A percentile compares a stretch with the other conserved stretches of the same genome.
Evolutionary conservation across 164 flowering plant species (phyloP).

Genomic region (Tetracentron sinense): DNA sequence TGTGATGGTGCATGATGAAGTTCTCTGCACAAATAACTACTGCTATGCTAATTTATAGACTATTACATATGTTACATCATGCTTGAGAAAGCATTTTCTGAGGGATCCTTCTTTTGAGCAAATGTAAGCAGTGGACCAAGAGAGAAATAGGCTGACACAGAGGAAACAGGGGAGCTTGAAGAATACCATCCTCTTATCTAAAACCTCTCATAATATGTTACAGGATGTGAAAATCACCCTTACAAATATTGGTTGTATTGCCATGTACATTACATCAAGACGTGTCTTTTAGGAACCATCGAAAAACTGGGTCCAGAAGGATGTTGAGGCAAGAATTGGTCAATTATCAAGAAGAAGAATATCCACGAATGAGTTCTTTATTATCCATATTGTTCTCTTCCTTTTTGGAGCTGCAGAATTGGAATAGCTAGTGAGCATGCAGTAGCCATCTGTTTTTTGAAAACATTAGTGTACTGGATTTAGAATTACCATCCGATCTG

Average conservation of each 20-base stretch:
- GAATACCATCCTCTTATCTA: no score
- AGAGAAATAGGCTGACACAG: no score
- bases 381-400: slow-evolving; percentile 3
- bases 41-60: no score
- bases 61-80: no score
- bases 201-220: no score
- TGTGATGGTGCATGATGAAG: no score
- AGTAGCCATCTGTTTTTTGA: slow-evolving; percentile 1
- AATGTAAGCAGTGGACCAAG: no score
- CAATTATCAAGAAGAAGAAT: slow-evolving; percentile 28
- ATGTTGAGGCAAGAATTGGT: neutral
- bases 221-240: no score
- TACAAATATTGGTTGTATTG: neutral
- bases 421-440: slow-evolving; percentile 15
- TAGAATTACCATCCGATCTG: slow-evolving; percentile 23
- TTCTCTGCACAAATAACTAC: no score
- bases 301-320: slow-evolving; percentile 1
- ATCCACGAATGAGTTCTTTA: slow-evolving; percentile 19
- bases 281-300: slow-evolving; percentile 7
- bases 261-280: slow-evolving; percentile 7
- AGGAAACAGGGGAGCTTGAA: no score
- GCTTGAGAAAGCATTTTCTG: no score
- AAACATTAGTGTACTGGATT: slow-evolving; percentile 1
- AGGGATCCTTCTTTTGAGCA: no score
- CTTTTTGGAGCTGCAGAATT: slow-evolving; percentile 27